These are phyloP conservation scores for Pseudofabraea citricarpa DNA, from an alignment of 2,329 filamentous ascomycete genomes.

Conservation along the genomic window DNA sequence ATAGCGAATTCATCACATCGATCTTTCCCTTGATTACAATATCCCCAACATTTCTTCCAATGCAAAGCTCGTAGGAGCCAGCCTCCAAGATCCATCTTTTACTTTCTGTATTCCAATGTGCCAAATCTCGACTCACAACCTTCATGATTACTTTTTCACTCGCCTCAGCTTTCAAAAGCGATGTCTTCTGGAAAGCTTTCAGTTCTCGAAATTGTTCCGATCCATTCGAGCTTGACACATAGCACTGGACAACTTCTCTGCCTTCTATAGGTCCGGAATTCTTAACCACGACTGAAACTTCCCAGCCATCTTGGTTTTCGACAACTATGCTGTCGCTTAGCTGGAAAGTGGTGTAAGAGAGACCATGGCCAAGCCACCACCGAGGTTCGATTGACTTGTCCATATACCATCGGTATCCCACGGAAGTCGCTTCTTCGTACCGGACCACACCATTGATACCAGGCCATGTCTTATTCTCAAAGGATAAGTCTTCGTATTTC, in stretches of 20 bases:
- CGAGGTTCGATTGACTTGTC: not conserved
- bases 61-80: not conserved
- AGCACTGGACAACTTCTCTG: conserved; percentile 51
- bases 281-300: conserved; percentile 46
- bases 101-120: not conserved
- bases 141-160: not conserved
- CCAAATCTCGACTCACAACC: not conserved
- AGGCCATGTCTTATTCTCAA: not conserved
- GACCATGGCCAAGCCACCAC: conserved; percentile 2
- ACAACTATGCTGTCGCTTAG: not conserved
- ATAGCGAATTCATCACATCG: not conserved
- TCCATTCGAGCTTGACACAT: conserved; percentile 44
- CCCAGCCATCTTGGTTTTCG: not conserved
- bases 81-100: not conserved
- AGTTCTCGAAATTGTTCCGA: conserved; percentile 53
- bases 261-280: conserved; percentile 52
- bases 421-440: conserved; percentile 1
- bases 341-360: conserved; percentile 2
- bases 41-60: conserved; percentile 1
- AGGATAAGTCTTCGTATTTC: not conserved
- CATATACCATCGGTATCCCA: conserved; percentile 2
- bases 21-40: not conserved
- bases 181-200: conserved; percentile 54
- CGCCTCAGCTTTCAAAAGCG: not conserved
- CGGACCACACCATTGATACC: not conserved